These are phyloP conservation scores for Epichloe aotearoae DNA, from an alignment of 2,329 filamentous ascomycete genomes.

Conservation along the genomic window DNA sequence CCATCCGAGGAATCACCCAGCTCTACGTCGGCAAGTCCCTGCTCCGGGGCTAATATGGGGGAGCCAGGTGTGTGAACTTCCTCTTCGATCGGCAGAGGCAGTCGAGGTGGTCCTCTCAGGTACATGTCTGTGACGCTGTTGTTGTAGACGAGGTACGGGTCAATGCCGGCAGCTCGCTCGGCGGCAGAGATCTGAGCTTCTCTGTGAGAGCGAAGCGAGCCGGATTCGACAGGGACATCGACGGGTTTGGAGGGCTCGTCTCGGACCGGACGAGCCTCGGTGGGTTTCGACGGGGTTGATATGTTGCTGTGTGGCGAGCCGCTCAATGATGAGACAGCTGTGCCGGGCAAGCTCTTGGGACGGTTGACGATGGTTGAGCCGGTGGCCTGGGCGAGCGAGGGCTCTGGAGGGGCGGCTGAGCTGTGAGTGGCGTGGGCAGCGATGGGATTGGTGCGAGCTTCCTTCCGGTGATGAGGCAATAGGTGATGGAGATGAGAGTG, in stretches of 20 bases:
- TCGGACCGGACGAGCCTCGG: constrained; percentile 14
- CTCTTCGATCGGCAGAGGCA: constrained; percentile 89
- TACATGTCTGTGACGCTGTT: constrained; percentile 52
- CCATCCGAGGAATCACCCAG: constrained; percentile 35
- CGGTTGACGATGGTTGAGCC: constrained; percentile 38
- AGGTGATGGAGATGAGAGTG: constrained; percentile 7
- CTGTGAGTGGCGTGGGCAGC: constrained; percentile 41
- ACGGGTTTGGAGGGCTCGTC: constrained; percentile 41
- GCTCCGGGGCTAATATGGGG: constrained; percentile 65
- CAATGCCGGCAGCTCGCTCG: constrained; percentile 21
- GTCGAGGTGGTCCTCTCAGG: constrained; percentile 62
- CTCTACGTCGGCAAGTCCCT: constrained; percentile 39
- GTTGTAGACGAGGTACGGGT: constrained; percentile 33
- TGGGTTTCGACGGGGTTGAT: constrained; percentile 16
- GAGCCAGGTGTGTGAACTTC: constrained; percentile 82
- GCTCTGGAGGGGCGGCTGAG: constrained; percentile 46
- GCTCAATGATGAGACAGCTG: constrained; percentile 35
- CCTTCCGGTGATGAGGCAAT: constrained; percentile 21
- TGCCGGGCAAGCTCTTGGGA: constrained; percentile 33
- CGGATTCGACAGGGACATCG: constrained; percentile 36
- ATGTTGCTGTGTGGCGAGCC: constrained; percentile 30
- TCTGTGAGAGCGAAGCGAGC: constrained; percentile 24
- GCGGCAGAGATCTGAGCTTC: constrained; percentile 17
- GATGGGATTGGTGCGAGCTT: constrained; percentile 36
- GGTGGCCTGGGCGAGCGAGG: constrained; percentile 46